phyloP scores from a whole-genome alignment of 1,284 basidiomycete species.

The Polyporus tsugae region DNA sequence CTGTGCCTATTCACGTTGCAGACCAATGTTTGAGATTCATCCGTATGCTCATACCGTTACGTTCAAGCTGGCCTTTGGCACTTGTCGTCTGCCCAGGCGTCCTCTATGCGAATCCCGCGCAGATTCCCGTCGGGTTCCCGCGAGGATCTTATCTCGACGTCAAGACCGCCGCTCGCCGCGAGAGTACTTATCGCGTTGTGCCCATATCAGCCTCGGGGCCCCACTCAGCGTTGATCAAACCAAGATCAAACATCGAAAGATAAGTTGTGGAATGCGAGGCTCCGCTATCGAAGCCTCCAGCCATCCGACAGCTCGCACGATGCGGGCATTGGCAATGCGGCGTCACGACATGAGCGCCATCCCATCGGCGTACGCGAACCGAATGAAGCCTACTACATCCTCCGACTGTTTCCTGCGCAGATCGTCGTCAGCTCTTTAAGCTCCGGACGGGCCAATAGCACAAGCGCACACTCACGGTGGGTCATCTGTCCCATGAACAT shows the following conservation, averaged over 20 bases:
- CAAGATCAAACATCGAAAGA: not conserved
- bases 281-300: not conserved
- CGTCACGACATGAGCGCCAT: constrained; percentile 61
- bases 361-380: constrained; percentile 60
- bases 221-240: too few relatives aligned
- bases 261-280: not conserved
- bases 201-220: not conserved
- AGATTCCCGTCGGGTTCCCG: constrained; percentile 1
- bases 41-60: not conserved
- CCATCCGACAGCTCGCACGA: not conserved
- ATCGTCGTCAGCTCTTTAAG: constrained; percentile 15
- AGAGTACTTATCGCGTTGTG: not conserved
- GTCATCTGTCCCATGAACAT: constrained; percentile 48
- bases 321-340: not conserved
- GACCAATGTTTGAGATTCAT: not conserved
- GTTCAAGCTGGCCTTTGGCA: not conserved
- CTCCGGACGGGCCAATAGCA: not conserved
- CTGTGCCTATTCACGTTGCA: constrained; percentile 1
- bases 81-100: not conserved
- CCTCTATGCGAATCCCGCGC: not conserved
- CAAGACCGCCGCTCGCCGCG: not conserved
- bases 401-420: constrained; percentile 33
- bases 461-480: constrained; percentile 51
- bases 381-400: constrained; percentile 60
- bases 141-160: constrained; percentile 19